Evolutionary conservation across 306 rosid genomes (phyloP).

Genomic region (Dryas drummondii): DNA sequence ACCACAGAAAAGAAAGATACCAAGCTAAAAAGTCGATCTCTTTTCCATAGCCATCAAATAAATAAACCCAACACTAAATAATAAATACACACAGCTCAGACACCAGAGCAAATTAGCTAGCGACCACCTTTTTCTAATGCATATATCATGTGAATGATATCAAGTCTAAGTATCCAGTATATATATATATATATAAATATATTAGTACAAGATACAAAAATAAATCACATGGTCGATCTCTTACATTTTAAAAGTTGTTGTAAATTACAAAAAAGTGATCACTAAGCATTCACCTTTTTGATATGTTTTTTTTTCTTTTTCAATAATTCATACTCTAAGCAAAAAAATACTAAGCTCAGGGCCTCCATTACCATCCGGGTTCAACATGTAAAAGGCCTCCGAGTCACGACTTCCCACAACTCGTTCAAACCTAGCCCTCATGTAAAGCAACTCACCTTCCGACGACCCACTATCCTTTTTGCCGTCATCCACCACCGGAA

Average conservation of each 20-base stretch:
- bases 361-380: constrained; percentile 86
- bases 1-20: not conserved
- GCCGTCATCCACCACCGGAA: constrained; percentile 61
- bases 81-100: not conserved
- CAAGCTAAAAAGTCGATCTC: not conserved
- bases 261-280: constrained; percentile 5
- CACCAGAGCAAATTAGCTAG: not conserved
- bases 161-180: not conserved
- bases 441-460: constrained; percentile 86
- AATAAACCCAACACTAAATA: not conserved
- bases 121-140: constrained; percentile 7
- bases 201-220: not conserved
- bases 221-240: constrained; percentile 10
- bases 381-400: constrained; percentile 94
- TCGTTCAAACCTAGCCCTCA: constrained; percentile 92
- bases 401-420: constrained; percentile 97
- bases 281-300: constrained; percentile 1
- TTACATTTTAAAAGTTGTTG: constrained; percentile 8
- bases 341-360: constrained; percentile 94
- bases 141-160: constrained; percentile 8
- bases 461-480: constrained; percentile 27
- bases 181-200: not conserved
- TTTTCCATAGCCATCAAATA: not conserved
- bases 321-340: constrained; percentile 51
- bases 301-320: not conserved